phyloP scores from a whole-genome alignment of 2,329 filamentous ascomycete genomes.

The Botryosphaeria dothidea region DNA sequence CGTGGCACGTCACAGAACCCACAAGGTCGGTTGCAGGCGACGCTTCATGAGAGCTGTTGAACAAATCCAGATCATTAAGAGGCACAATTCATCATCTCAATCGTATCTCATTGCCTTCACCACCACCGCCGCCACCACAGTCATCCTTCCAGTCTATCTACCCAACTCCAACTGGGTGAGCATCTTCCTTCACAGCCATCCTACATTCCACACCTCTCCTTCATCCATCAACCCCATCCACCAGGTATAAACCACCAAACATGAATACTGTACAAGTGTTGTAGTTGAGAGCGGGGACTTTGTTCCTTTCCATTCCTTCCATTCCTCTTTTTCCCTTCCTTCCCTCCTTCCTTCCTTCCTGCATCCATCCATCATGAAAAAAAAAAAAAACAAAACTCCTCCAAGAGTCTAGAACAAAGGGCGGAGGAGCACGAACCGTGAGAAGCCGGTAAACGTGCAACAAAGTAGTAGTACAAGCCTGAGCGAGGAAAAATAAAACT shows the following conservation, averaged over 20 bases:
- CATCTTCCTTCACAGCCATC: not conserved
- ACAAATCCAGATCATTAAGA: not conserved
- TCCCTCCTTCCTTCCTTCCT: no score
- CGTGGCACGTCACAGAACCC: no score
- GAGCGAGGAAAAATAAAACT: not conserved
- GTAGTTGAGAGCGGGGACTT: conserved; percentile 7
- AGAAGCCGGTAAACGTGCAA: no score
- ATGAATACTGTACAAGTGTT: conserved; percentile 11
- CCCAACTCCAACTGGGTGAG: not conserved
- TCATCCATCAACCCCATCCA: not conserved
- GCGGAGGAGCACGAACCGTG: not conserved
- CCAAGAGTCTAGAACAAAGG: not conserved
- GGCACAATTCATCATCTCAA: not conserved
- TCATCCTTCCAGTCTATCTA: not conserved
- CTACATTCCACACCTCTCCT: not conserved
- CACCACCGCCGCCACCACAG: not conserved
- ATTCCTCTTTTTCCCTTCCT: not conserved
- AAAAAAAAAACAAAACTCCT: not conserved
- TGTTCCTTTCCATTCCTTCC: not conserved
- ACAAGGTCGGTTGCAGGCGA: no score
- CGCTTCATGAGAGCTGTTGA: no score
- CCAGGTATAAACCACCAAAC: not conserved
- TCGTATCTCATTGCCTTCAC: conserved; percentile 9
- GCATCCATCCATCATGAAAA: not conserved
- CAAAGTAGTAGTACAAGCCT: conserved; percentile 8